These are phyloP conservation scores for Skeletonema grethae DNA, from an alignment of 108 stramenopile species.

Conservation along the genomic window DNA sequence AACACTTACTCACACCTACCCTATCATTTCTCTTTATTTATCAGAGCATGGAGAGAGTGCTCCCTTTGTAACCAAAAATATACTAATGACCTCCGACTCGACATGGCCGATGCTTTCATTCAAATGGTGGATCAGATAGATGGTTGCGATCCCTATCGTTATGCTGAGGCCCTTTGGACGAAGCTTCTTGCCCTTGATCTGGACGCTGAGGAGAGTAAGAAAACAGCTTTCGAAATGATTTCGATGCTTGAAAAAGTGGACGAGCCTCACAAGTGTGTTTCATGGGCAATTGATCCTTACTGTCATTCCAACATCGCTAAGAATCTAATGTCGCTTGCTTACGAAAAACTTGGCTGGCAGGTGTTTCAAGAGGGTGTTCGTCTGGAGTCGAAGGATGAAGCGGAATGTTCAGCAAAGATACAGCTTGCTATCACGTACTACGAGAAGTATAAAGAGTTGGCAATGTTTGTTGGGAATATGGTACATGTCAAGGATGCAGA, in stretches of 20 bases:
- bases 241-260: no score
- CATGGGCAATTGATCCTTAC: no score
- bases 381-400: background rate
- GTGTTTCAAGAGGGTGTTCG: background rate
- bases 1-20: no score
- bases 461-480: background rate
- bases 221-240: no score
- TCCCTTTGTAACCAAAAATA: background rate
- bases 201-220: background rate
- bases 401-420: background rate
- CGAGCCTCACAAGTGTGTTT: no score
- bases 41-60: background rate
- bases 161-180: background rate
- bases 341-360: background rate
- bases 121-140: background rate
- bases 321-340: background rate
- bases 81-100: background rate
- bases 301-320: background rate
- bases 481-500: no score
- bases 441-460: background rate
- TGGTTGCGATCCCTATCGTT: background rate
- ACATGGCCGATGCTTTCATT: conserved; percentile 1
- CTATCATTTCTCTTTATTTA: no score
- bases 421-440: background rate
- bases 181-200: background rate